A percentile compares a stretch with the other conserved stretches of the same genome.
Evolutionary conservation across 2,329 filamentous ascomycete genomes (phyloP).

Genomic region (Claviceps monticola): DNA sequence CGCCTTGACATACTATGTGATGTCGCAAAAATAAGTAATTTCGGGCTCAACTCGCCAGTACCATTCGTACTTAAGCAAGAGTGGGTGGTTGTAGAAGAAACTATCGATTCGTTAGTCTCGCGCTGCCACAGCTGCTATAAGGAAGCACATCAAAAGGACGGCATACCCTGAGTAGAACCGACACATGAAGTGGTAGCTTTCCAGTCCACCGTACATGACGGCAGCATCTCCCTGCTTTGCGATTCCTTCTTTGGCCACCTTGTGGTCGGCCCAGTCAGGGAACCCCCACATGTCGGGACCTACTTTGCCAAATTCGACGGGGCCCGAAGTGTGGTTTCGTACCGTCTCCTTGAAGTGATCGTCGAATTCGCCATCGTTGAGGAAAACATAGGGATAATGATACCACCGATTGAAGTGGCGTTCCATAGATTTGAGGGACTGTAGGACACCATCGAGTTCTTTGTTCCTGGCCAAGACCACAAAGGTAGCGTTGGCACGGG

Average conservation of each 20-base stretch:
- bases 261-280: slow-evolving; percentile 89
- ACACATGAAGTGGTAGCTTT: slow-evolving; percentile 99
- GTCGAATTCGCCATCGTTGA: slow-evolving; percentile 97
- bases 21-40: slow-evolving; percentile 99
- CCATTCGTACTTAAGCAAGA: slow-evolving; percentile 96
- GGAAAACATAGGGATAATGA: slow-evolving; percentile 94
- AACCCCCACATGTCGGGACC: slow-evolving; percentile 87
- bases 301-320: slow-evolving; percentile 90
- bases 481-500: slow-evolving; percentile 85
- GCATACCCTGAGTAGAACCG: slow-evolving; percentile 92
- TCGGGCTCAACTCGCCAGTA: slow-evolving; percentile 99
- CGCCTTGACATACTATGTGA: slow-evolving; percentile 61
- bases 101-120: slow-evolving; percentile 24
- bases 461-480: slow-evolving; percentile 93
- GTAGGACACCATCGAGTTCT: slow-evolving; percentile 87
- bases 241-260: slow-evolving; percentile 90
- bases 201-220: slow-evolving; percentile 98
- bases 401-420: slow-evolving; percentile 99
- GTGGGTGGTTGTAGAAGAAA: slow-evolving; percentile 94
- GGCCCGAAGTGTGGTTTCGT: slow-evolving; percentile 73
- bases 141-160: neutral
- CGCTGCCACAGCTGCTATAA: neutral
- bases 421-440: slow-evolving; percentile 96
- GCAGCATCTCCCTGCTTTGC: slow-evolving; percentile 91
- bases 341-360: slow-evolving; percentile 82